Evolutionary conservation across 768 basidiomycete genomes (phyloP), one percentile per base, ranked within the genome.

Genomic region (Ephemerocybe angulata): DNA sequence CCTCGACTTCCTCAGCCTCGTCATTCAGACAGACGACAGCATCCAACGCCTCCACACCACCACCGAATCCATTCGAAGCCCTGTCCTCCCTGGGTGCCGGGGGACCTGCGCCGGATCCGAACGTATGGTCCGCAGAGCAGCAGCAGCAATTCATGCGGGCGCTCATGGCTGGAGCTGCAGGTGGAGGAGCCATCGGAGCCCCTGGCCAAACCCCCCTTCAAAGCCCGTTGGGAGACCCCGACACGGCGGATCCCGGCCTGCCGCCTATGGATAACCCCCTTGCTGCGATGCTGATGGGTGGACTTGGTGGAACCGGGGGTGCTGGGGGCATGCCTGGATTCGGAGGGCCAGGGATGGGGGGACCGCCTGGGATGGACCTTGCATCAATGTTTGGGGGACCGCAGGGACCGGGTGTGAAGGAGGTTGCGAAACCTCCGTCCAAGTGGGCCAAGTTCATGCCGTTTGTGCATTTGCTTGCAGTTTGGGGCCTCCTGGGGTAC

Each of bases 141-240:
- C 87, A 88, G 62, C 74, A 74, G 52, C 83, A 86, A 59, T 78
- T 90, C 58, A 72, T 90, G 70, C 80, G 81, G 55, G 86, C 87
- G 1, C 73, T 91, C 28, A 77, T 88, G 62, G 64, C 66, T 5
- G 50, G 46, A 50, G 33, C 40, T 47, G 50, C 56, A n/a, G 27
- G 35, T 19, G 33, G 13, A 72, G 70, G 64, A 29, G 68, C 63
- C 30, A 53, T 60, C 38, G 53, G 28, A 44, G 54, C 24, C 35
- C 54, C 60, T 19, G 50, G 57, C 31, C 60, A 60, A 13, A 54
- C 57, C 28, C 55, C 63, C 8, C 50, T 59, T 1, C 63, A 62
- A 31, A 61, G 65, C n/a, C 60, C 59, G 13, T 52, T 62, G n/a
- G 65, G 65, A 8, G 64, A 63, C 15, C 55, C 62, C 3, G 31